Base-by-base conservation (phyloP, 202 grass and related monocot species). In the Zoysia matrella region DNA sequence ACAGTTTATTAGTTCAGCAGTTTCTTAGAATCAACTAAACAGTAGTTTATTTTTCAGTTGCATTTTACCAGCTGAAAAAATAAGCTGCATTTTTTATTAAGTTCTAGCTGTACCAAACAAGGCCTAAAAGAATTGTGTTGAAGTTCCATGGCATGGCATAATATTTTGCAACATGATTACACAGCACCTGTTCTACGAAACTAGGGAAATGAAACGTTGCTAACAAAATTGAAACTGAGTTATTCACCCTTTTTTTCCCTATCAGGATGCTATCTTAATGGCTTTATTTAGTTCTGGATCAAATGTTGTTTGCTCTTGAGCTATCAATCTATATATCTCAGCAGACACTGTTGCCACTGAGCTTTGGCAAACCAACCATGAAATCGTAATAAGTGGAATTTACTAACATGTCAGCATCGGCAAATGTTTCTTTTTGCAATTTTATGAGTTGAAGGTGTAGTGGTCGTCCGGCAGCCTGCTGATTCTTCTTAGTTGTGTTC, bases 211-310 rank as follows among this genome's bases (percentile, higher is more conserved):
- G 1, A 4, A 11, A 52, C 47, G 2, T 86, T 54, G 2, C 41
- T 45, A 48, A n/a, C 13, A 6, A 30, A 60, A 50, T 52, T 11
- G 4, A 52, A 52, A 16, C 30, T 41, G 8, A 13, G 0, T 1
- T 12, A 36, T 36, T 36, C 30, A 36, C 30, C 30, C 11, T 54
- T 72, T 69, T 15, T 63, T 78, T 69, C 58, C n/a, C 63, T 69
- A 71, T 42, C 54, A 64, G 42, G 53, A 69, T 7, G 8, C 7
- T 77, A 15, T 76, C 9, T 76, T 75, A 83, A 39, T 69, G 18
- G 10, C 6, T 78, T 41, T 13, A 5, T 36, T 11, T 42, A 48
- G 52, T 64, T 55, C 65, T 60, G 47, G 56, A 47, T 82, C 36
- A 72, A 51, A 51, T 52, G 11, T 52, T 52, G 60, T 36, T 10